Base-by-base conservation (phyloP, 345 rosid genomes). In the Brassica nigra region DNA sequence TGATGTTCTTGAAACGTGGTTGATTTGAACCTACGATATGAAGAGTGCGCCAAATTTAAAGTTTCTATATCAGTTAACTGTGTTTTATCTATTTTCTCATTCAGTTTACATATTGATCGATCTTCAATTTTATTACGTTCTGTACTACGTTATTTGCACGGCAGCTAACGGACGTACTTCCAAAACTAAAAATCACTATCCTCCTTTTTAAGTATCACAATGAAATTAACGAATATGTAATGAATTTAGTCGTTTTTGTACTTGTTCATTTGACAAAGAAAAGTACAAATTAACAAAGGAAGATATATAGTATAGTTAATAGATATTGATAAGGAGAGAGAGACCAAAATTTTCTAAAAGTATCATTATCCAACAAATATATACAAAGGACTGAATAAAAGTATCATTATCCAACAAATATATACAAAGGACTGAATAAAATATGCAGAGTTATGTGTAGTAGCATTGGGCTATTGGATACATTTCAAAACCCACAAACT, bases 321-420 rank as follows among this genome's bases (percentile, higher is more conserved):
- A 27, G 74, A 68, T 66, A 44, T 47, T 27, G 82, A 79, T 79
- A 79, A 74, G 82, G 65, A 67, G 70, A 68, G 76, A 55, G 54
- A 52, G 18, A n/a, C n/a, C n/a, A n/a, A n/a, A n/a, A n/a, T n/a
- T n/a, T n/a, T n/a, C n/a, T n/a, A n/a, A n/a, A n/a, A n/a, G n/a
- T n/a, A n/a, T n/a, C n/a, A n/a, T n/a, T n/a, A n/a, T n/a, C n/a
- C n/a, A n/a, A n/a, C n/a, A n/a, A n/a, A n/a, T n/a, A n/a, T n/a
- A n/a, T n/a, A n/a, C n/a, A n/a, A n/a, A n/a, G n/a, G n/a, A n/a
- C n/a, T n/a, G n/a, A n/a, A n/a, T n/a, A n/a, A n/a, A n/a, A n/a
- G n/a, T n/a, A n/a, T n/a, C n/a, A n/a, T n/a, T n/a, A n/a, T n/a
- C n/a, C n/a, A n/a, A n/a, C n/a, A n/a, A n/a, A n/a, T n/a, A n/a